A percentile compares a stretch with the other conserved stretches of the same genome.
Evolutionary conservation across 176 grass and related monocot species (phyloP).

Genomic region (Calamus simplicifolius): DNA sequence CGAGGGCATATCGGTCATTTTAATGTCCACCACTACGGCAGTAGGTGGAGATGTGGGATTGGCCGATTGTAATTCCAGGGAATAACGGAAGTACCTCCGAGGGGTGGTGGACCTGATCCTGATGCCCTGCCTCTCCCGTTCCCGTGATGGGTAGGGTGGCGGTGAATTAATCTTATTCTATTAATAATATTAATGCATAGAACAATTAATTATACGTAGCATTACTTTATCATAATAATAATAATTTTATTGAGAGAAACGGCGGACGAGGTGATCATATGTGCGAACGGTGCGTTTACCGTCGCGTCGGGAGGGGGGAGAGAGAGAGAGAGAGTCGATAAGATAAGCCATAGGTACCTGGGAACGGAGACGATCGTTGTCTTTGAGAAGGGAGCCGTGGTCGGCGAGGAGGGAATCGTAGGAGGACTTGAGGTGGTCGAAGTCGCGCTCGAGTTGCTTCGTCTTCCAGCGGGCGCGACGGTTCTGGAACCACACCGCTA

Average conservation of each 20-base stretch:
- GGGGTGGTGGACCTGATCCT: too few relatives aligned
- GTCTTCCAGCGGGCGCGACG: constrained; percentile 90
- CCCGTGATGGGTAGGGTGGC: too few relatives aligned
- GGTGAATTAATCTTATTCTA: too few relatives aligned
- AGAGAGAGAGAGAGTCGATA: not conserved
- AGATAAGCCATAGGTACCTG: constrained; percentile 22
- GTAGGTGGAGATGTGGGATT: too few relatives aligned
- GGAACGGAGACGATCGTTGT: constrained; percentile 59
- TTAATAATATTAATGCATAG: too few relatives aligned
- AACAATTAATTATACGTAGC: too few relatives aligned
- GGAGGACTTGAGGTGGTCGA: constrained; percentile 58
- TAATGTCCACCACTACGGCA: too few relatives aligned
- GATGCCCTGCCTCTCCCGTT: too few relatives aligned
- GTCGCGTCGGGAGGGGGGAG: not conserved
- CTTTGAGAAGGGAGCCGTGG: constrained; percentile 51
- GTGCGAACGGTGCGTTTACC: constrained; percentile 9
- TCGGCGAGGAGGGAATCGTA: constrained; percentile 54
- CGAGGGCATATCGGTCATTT: too few relatives aligned
- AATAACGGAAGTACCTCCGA: constrained; percentile 2
- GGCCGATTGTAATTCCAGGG: not conserved
- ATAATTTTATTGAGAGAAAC: too few relatives aligned
- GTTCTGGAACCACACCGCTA: constrained; percentile 97
- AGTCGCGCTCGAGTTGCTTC: constrained; percentile 91
- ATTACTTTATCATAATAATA: too few relatives aligned
- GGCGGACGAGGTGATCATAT: not conserved